Percentiles rank a stretch among this genome's conserved stretches.
These are phyloP conservation scores for Aechmea fasciata DNA, from an alignment of 176 grass and related monocot species.

Conservation along the genomic window DNA sequence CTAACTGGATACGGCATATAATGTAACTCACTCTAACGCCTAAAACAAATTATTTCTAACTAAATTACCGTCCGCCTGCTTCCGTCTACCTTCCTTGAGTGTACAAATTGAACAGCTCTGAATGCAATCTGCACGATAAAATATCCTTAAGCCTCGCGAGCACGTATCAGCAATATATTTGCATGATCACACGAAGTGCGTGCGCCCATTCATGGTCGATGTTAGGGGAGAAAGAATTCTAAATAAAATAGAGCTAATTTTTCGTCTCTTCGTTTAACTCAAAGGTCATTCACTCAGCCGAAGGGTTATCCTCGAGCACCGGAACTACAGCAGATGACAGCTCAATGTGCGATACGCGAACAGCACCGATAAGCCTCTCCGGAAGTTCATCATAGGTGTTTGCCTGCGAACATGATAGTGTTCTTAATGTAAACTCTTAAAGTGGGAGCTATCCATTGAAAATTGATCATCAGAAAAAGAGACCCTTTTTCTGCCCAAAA, in stretches of 20 bases:
- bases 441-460: too few species aligned
- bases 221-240: neutral
- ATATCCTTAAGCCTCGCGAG: neutral
- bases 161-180: neutral
- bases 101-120: too few species aligned
- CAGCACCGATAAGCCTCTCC: slow-evolving; percentile 85
- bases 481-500: neutral
- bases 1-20: too few species aligned
- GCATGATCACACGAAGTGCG: neutral
- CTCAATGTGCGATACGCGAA: slow-evolving; percentile 81
- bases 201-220: neutral
- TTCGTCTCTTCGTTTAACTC: neutral
- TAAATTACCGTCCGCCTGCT: too few species aligned
- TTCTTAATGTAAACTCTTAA: neutral
- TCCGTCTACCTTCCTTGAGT: too few species aligned
- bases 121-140: too few species aligned
- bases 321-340: slow-evolving; percentile 70
- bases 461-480: too few species aligned
- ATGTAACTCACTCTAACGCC: too few species aligned
- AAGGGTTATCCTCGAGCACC: slow-evolving; percentile 34
- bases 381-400: slow-evolving; percentile 77
- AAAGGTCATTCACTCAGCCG: neutral
- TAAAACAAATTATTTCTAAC: too few species aligned
- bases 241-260: neutral
- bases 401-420: slow-evolving; percentile 28